Percentiles rank a stretch among this genome's conserved stretches.
phyloP scores from a whole-genome alignment of 495 filamentous ascomycete genomes.

The Penicillium arizonense region DNA sequence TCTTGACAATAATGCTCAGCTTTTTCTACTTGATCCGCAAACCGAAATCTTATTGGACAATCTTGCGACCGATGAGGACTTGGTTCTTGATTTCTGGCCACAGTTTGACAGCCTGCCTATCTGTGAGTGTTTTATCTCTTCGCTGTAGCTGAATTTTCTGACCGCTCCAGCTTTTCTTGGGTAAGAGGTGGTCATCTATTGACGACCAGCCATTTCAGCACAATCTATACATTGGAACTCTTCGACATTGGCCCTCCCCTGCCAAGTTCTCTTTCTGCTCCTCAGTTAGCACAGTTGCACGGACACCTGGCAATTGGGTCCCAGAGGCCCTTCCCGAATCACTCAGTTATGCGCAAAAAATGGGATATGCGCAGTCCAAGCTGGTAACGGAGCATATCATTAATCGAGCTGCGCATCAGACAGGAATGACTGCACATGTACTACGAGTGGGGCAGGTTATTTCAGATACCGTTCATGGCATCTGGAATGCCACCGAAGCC shows the following conservation, averaged over 20 bases:
- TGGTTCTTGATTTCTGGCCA: slow-evolving; percentile 29
- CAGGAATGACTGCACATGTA: slow-evolving; percentile 32
- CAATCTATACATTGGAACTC: neutral
- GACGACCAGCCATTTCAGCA: slow-evolving; percentile 2
- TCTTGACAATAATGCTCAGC: neutral
- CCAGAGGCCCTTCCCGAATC: slow-evolving; percentile 47
- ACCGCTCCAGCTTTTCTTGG: neutral
- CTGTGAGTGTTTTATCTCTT: slow-evolving; percentile 9
- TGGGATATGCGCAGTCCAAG: slow-evolving; percentile 63
- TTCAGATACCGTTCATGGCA: slow-evolving; percentile 49
- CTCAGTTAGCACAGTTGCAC: slow-evolving; percentile 49
- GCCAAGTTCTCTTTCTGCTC: slow-evolving; percentile 59
- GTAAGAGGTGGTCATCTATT: neutral
- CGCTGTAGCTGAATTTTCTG: neutral
- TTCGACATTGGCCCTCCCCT: slow-evolving; percentile 9
- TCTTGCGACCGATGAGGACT: slow-evolving; percentile 18
- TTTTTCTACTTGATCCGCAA: slow-evolving; percentile 8
- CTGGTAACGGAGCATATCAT: slow-evolving; percentile 60
- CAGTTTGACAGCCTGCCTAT: slow-evolving; percentile 29
- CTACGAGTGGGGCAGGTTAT: slow-evolving; percentile 60
- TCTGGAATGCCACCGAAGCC: slow-evolving; percentile 64
- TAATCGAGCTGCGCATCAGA: slow-evolving; percentile 29
- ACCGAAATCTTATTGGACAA: slow-evolving; percentile 20
- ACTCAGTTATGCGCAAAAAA: slow-evolving; percentile 47
- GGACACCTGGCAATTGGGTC: slow-evolving; percentile 30